A percentile compares a stretch with the other conserved stretches of the same genome.
phyloP scores from a whole-genome alignment of 2,329 filamentous ascomycete genomes.

The Cercospora citrullina region DNA sequence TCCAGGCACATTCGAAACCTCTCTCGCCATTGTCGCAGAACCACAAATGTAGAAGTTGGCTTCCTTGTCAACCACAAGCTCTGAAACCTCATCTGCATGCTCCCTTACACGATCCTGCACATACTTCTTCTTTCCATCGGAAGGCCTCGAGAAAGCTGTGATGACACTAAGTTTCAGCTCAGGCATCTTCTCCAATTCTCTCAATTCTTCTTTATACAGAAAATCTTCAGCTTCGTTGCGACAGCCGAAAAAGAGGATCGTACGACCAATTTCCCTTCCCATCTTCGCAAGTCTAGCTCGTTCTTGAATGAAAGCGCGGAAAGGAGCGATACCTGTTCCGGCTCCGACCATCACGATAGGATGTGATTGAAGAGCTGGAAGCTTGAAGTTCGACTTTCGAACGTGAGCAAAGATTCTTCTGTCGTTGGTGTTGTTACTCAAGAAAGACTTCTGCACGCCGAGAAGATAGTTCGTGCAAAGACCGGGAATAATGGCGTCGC shows the following conservation, averaged over 20 bases:
- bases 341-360: constrained; percentile 57
- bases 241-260: constrained; percentile 39
- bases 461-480: constrained; percentile 30
- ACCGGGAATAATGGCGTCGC: constrained; percentile 25
- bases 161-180: constrained; percentile 33
- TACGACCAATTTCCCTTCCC: constrained; percentile 28
- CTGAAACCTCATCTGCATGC: constrained; percentile 33
- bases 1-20: constrained; percentile 41
- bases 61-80: constrained; percentile 37
- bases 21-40: constrained; percentile 46
- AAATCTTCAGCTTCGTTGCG: constrained; percentile 33
- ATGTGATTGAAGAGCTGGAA: constrained; percentile 42
- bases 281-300: constrained; percentile 41
- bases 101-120: constrained; percentile 44
- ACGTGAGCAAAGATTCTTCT: constrained; percentile 40
- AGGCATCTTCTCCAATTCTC: constrained; percentile 25
- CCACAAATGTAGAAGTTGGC: constrained; percentile 49
- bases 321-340: constrained; percentile 54
- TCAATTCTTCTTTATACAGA: constrained; percentile 33
- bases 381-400: constrained; percentile 44
- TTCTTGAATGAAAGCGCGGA: constrained; percentile 48
- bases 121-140: constrained; percentile 35
- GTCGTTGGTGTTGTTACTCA: constrained; percentile 32
- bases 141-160: constrained; percentile 39
- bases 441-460: constrained; percentile 41